Base-by-base conservation (phyloP, 148 eudicot species). In the Diospyros lotus region DNA sequence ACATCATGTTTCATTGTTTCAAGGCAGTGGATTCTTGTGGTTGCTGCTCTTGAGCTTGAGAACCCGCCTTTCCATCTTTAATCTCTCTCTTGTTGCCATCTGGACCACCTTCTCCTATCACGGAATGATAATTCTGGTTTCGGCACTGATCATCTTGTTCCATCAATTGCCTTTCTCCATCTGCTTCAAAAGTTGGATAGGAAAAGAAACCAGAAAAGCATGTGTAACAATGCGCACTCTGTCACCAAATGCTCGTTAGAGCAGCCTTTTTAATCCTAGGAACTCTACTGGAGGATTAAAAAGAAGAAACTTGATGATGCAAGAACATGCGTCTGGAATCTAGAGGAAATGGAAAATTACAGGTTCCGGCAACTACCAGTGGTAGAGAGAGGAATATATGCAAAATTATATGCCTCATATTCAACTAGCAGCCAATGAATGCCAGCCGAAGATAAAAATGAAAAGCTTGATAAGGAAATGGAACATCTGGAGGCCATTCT, bases 101-200 rank as follows among this genome's bases (percentile, higher is more conserved):
- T 39, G 79, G 77, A 69, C 81, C 80, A 42, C 74, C 84, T 74
- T 74, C 85, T 40, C 80, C 86, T 71, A 81, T 83, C 64, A 80
- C 79, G 42, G 76, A 81, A 40, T 75, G 88, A 9, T 81, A 81
- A 76, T 83, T 87, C 74, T 28, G 28, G 28, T 28, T 28, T 28
- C 28, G 28, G 28, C 84, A 72, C 85, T 83, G 73, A 58, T 64
- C 79, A 39, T 82, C 83, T 66, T 73, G 85, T 55, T 80, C 89
- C 76, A 73, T 79, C 18, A 82, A 51, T 60, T 71, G 87, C n/a
- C 82, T 79, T 74, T 80, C 82, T 76, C 79, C 83, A 67, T 86
- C 91, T 82, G 88, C 72, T 83, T 81, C 73, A 71, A 72, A 82
- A 43, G 10, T 28, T 1, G 54, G 44, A 64, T 1, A 41, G 65